These are phyloP conservation scores for Fraxinus ornus DNA, from an alignment of 305 asterid species.

Conservation along the genomic window DNA sequence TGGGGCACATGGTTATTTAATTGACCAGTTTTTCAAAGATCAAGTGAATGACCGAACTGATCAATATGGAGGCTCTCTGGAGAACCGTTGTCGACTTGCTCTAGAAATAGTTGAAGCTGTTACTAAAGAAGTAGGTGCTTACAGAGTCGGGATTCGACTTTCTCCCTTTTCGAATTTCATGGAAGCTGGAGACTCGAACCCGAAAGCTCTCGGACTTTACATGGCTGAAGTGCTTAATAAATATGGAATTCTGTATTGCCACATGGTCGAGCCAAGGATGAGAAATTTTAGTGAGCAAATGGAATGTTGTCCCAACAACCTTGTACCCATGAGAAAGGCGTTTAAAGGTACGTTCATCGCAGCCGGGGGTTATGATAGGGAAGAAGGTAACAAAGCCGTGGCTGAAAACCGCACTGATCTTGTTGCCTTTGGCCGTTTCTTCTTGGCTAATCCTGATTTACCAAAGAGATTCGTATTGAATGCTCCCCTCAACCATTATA, in stretches of 20 bases:
- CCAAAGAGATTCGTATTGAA: conserved; percentile 42
- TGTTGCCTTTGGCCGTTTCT: conserved; percentile 50
- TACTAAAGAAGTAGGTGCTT: conserved; percentile 44
- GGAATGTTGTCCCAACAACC: conserved; percentile 33
- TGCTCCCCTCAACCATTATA: conserved; percentile 53
- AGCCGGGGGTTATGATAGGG: conserved; percentile 52
- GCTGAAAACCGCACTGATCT: conserved; percentile 53
- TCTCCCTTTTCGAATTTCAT: conserved; percentile 48
- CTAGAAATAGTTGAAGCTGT: conserved; percentile 52
- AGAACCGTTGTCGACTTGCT: conserved; percentile 59
- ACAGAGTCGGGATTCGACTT: conserved; percentile 58
- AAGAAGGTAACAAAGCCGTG: conserved; percentile 50
- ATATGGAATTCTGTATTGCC: conserved; percentile 47
- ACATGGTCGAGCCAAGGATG: conserved; percentile 66
- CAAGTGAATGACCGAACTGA: conserved; percentile 60
- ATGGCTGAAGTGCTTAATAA: conserved; percentile 48
- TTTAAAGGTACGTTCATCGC: conserved; percentile 58
- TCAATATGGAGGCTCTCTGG: conserved; percentile 61
- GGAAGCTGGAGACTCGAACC: conserved; percentile 56
- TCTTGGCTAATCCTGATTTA: conserved; percentile 61
- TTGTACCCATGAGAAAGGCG: conserved; percentile 52
- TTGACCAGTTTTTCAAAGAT: conserved; percentile 72
- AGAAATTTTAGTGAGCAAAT: conserved; percentile 14
- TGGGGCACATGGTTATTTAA: conserved; percentile 65
- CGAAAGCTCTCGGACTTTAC: conserved; percentile 52